These are phyloP conservation scores for Crinitomyces ghanaensis DNA, from an alignment of 805 yeast species.

Conservation along the genomic window DNA sequence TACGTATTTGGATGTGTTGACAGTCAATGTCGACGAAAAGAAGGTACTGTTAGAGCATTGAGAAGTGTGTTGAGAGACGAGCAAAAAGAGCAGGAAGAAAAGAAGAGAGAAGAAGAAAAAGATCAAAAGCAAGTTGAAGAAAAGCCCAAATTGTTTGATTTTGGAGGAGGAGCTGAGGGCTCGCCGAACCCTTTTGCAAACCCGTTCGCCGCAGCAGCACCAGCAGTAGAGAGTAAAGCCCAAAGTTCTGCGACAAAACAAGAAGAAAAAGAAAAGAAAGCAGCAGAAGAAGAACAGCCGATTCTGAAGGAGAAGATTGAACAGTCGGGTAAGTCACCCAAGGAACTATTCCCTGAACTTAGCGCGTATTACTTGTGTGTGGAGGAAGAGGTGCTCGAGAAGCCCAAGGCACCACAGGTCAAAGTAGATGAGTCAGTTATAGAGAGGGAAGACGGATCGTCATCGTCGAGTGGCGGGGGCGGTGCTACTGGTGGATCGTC, in stretches of 20 bases:
- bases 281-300: constrained; percentile 3
- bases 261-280: not conserved
- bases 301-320: constrained; percentile 16
- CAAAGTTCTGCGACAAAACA: not conserved
- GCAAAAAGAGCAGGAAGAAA: constrained; percentile 30
- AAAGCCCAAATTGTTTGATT: constrained; percentile 9
- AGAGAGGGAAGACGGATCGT: constrained; percentile 18
- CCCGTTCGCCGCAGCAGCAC: constrained; percentile 1
- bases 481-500: constrained; percentile 9
- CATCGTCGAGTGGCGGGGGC: constrained; percentile 15
- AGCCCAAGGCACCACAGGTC: constrained; percentile 36
- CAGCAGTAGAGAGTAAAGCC: constrained; percentile 1
- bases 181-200: constrained; percentile 10
- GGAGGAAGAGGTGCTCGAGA: constrained; percentile 49
- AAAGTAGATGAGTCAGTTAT: constrained; percentile 38
- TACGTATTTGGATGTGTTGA: constrained; percentile 70
- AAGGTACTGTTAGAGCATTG: constrained; percentile 63
- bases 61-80: constrained; percentile 65
- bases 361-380: constrained; percentile 62
- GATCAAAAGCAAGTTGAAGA: constrained; percentile 4
- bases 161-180: no score
- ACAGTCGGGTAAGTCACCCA: not conserved
- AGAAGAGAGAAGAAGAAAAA: constrained; percentile 19
- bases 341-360: constrained; percentile 7
- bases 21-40: constrained; percentile 51